Conservation (phyloP, 208 protist genomes). For the Acanthamoeba healyi region DNA sequence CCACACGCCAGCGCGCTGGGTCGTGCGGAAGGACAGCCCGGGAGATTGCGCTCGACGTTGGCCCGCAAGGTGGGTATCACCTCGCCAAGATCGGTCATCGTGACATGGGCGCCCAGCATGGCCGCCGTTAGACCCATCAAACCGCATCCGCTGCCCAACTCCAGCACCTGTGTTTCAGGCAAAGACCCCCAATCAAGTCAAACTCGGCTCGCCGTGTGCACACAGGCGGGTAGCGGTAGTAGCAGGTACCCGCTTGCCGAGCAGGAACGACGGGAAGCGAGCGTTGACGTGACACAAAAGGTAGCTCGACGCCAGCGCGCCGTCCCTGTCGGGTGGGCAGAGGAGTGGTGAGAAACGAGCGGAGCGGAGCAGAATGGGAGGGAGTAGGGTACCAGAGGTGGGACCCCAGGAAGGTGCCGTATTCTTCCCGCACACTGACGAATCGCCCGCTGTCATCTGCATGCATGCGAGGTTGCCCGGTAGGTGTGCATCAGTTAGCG, state of each 20-base stretch:
- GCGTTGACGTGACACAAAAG: neutral
- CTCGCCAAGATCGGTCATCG: conserved; percentile 4
- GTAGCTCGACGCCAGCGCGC: conserved; percentile 7
- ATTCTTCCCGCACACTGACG: neutral
- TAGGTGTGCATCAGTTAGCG: neutral
- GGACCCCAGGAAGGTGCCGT: conserved; percentile 2
- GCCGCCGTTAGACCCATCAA: neutral
- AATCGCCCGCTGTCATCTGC: neutral
- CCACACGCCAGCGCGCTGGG: neutral
- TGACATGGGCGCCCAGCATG: conserved; percentile 7
- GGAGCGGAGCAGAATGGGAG: too few species aligned
- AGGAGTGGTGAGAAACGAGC: too few species aligned
- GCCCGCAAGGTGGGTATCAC: neutral
- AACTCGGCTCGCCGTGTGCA: neutral
- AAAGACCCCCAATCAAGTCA: too few species aligned
- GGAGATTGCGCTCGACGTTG: neutral
- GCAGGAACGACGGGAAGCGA: neutral
- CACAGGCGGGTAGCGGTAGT: neutral
- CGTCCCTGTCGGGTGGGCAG: neutral
- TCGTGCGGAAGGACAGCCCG: neutral
- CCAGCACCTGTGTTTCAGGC: neutral
- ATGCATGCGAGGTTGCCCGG: neutral
- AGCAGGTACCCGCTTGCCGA: neutral
- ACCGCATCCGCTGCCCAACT: conserved; percentile 5
- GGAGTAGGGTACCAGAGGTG: neutral